These are phyloP conservation scores for Thymus quinquecostatus DNA, from an alignment of 257 asterid genomes.

Conservation along the genomic window DNA sequence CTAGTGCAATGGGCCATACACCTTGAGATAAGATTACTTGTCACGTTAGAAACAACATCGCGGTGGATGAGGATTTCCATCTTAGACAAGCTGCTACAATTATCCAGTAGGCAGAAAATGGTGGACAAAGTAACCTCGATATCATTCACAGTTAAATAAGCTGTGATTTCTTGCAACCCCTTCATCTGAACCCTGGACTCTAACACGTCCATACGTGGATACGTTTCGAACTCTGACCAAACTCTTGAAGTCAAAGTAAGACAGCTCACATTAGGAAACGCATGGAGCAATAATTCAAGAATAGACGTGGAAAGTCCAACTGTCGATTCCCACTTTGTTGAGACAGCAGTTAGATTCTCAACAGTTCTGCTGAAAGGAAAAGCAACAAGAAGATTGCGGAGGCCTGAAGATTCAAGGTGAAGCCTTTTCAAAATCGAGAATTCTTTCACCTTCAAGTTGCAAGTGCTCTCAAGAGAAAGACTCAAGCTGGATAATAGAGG, in stretches of 20 bases:
- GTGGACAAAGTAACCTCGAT: slow-evolving; percentile 54
- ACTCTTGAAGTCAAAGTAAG: slow-evolving; percentile 60
- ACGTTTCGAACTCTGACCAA: slow-evolving; percentile 67
- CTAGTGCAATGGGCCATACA: slow-evolving; percentile 50
- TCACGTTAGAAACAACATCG: slow-evolving; percentile 61
- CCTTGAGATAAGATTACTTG: slow-evolving; percentile 56
- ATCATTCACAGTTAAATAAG: slow-evolving; percentile 63
- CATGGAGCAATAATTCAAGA: slow-evolving; percentile 48
- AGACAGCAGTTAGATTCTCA: slow-evolving; percentile 49
- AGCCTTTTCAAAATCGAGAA: slow-evolving; percentile 51
- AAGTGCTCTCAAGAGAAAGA: slow-evolving; percentile 54
- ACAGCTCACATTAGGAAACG: slow-evolving; percentile 57
- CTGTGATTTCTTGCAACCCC: slow-evolving; percentile 60
- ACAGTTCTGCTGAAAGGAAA: slow-evolving; percentile 56
- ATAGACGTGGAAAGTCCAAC: slow-evolving; percentile 47
- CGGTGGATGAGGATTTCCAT: slow-evolving; percentile 59
- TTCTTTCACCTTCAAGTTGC: slow-evolving; percentile 49
- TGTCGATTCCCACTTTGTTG: slow-evolving; percentile 49
- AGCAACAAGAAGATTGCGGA: slow-evolving; percentile 44
- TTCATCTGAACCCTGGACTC: slow-evolving; percentile 45
- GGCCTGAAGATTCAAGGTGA: slow-evolving; percentile 60
- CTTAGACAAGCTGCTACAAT: slow-evolving; percentile 47
- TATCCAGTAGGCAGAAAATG: slow-evolving; percentile 53
- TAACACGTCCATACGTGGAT: slow-evolving; percentile 36
- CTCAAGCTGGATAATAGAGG: slow-evolving; percentile 53